Base-by-base conservation (phyloP, 306 rosid genomes). In the Cucurbita moschata region DNA sequence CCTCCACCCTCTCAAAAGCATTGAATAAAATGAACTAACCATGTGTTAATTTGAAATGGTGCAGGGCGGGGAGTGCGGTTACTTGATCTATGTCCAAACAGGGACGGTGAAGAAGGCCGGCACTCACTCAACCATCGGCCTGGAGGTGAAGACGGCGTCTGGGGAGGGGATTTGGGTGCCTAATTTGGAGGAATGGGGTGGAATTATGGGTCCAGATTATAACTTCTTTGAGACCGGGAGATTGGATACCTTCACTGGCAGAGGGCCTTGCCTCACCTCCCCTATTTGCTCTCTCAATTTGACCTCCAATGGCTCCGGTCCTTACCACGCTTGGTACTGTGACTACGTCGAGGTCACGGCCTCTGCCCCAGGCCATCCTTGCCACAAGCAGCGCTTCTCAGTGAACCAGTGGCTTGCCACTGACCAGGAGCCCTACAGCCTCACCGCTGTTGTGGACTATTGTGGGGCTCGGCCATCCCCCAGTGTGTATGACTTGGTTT, bases 151-250 rank as follows among this genome's bases (percentile, higher is more conserved):
- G 90, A 88, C 83, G 64, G 59, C 65, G 8, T 42, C 62, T 74
- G 95, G 97, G 4, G 76, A 87, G 55, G 86, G 84, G 63, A 76
- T 90, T 54, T 74, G 72, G 85, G 84, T 90, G 71, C 78, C 5
- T 18, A 60, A 83, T 64, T 77, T 90, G 1, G 75, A 73, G 43
- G 21, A 82, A 1, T 92, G 98, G 96, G 98, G 91, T 4, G 98
- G 96, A 1, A 38, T 92, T 3, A 90, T 92, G 96, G 92, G 83
- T 6, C 26, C 67, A 0, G 75, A 49, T 18, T 65, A 88, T 79
- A 57, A 90, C 83, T 92, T 90, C 85, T 92, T 78, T 82, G 92
- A 90, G 80, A 87, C 96, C n/a, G 90, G 96, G 57, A 90, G 89
- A 80, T 87, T 92, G n/a, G 96, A 92, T 77, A 92, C 86, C 62